Base-by-base conservation (phyloP, 2,329 filamentous ascomycete species). In the Aspergillus fischeri region DNA sequence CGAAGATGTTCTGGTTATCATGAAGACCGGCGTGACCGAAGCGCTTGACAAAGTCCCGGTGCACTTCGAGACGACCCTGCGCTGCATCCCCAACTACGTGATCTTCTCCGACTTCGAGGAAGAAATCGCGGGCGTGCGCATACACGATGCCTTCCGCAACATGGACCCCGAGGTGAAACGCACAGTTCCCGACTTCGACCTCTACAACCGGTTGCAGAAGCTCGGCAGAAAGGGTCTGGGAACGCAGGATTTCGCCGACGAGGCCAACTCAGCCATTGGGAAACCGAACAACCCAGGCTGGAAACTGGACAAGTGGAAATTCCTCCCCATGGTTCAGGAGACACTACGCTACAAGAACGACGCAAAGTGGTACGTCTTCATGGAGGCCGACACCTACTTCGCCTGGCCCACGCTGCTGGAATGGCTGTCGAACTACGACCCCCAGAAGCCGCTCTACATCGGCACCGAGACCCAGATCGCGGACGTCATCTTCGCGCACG, bases 41-140 rank as follows among this genome's bases (percentile, higher is more conserved):
- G 77, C 82, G 14, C 69, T 75, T 53, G 76, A 80, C 28, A 84
- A 84, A 65, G 75, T 86, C 2, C 81, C 82, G 1, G 70, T 78
- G 2, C 83, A 85, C 62, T 77, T 84, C 57, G 67, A 75, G 52
- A 83, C 81, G 1, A 82, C 82, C 0, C 74, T 86, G 21, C 75
- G 76, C 60, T 86, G 83, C 71, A 77, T 83, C 45, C 79, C 81
- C 32, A 73, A 84, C 67, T 81, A 79, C 53, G 77, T 80, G 52
- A 80, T 86, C 64, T 85, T 83, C 70, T 86, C 83, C 59, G 84
- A 86, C 67, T 81, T 81, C 54, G 77, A 79, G 27, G 78, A 83
- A 66, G 69, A 76, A 8, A 78, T 85, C 50, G 73, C 77, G 10
- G 81, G 82, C 29, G 73, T 80, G 47, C 73, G 73, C 17, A 69